Percentiles rank a stretch among this genome's conserved stretches.
These are phyloP conservation scores for Fusarium drepaniforme DNA, from an alignment of 2,329 filamentous ascomycete species.

Conservation along the genomic window DNA sequence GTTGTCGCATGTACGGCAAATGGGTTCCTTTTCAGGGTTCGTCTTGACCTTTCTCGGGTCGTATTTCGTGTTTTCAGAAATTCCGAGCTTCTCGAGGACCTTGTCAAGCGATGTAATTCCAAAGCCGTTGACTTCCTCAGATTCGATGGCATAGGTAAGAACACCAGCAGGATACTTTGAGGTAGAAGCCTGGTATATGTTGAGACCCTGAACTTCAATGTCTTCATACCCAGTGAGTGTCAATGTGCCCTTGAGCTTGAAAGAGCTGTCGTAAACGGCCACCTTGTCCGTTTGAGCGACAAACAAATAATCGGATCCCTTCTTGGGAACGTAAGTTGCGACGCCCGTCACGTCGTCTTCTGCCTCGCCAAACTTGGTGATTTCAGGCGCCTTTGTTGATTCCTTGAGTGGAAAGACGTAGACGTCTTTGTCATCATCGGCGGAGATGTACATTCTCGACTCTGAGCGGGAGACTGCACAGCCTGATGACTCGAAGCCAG, in stretches of 20 bases:
- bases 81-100: slow-evolving; percentile 47
- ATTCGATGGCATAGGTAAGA: slow-evolving; percentile 56
- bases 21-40: slow-evolving; percentile 42
- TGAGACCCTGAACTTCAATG: slow-evolving; percentile 57
- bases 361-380: slow-evolving; percentile 52
- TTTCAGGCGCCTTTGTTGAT: slow-evolving; percentile 50
- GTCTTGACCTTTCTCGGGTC: slow-evolving; percentile 47
- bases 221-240: slow-evolving; percentile 54
- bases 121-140: slow-evolving; percentile 54
- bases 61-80: slow-evolving; percentile 54
- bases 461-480: slow-evolving; percentile 55
- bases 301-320: slow-evolving; percentile 56
- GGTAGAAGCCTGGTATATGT: slow-evolving; percentile 54
- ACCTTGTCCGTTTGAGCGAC: slow-evolving; percentile 54
- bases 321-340: slow-evolving; percentile 53
- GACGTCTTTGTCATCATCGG: slow-evolving; percentile 52
- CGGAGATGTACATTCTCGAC: slow-evolving; percentile 55
- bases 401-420: slow-evolving; percentile 56
- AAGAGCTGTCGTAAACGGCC: slow-evolving; percentile 52
- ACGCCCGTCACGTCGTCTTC: slow-evolving; percentile 56
- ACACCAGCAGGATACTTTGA: slow-evolving; percentile 52
- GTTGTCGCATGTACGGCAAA: slow-evolving; percentile 50
- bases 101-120: slow-evolving; percentile 53
- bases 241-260: slow-evolving; percentile 52
- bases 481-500: slow-evolving; percentile 56